A percentile compares a stretch with the other conserved stretches of the same genome.
These are phyloP conservation scores for Boletus barrowsii DNA, from an alignment of 768 basidiomycete genomes.

Conservation along the genomic window DNA sequence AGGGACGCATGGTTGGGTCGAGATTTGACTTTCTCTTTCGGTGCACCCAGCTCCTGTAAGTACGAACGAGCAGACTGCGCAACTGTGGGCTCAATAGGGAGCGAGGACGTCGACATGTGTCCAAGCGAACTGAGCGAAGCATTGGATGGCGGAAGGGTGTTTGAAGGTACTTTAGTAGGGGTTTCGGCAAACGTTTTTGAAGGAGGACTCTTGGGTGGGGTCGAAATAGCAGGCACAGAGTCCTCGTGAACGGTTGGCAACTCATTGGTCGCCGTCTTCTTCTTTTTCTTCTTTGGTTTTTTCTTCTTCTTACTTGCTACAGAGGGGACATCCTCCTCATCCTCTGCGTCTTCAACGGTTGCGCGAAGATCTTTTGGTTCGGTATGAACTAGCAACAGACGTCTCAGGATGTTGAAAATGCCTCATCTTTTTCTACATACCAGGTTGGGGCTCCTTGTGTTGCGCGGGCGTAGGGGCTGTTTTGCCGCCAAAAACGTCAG, in stretches of 20 bases:
- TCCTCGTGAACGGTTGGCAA: conserved; percentile 24
- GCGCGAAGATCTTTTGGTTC: conserved; percentile 37
- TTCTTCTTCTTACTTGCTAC: conserved; percentile 53
- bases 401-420: background rate
- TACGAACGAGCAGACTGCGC: conserved; percentile 75
- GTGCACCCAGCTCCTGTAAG: conserved; percentile 47
- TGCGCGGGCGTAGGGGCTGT: conserved; percentile 2
- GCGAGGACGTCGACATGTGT: conserved; percentile 37
- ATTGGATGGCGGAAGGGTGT: conserved; percentile 11
- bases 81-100: conserved; percentile 45
- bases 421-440: conserved; percentile 5
- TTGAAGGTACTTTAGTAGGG: conserved; percentile 18
- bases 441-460: conserved; percentile 10
- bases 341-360: conserved; percentile 72
- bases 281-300: conserved; percentile 73
- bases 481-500: conserved; percentile 10
- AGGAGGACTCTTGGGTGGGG: conserved; percentile 18
- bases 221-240: conserved; percentile 9
- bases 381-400: conserved; percentile 6
- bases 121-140: conserved; percentile 19
- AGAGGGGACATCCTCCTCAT: conserved; percentile 46
- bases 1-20: conserved; percentile 56
- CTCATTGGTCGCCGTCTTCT: conserved; percentile 38
- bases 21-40: conserved; percentile 70
- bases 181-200: conserved; percentile 22